Percentiles rank a stretch among this genome's conserved stretches.
Conservation (phyloP, 768 basidiomycete genomes). For the Lactarius quietus region DNA sequence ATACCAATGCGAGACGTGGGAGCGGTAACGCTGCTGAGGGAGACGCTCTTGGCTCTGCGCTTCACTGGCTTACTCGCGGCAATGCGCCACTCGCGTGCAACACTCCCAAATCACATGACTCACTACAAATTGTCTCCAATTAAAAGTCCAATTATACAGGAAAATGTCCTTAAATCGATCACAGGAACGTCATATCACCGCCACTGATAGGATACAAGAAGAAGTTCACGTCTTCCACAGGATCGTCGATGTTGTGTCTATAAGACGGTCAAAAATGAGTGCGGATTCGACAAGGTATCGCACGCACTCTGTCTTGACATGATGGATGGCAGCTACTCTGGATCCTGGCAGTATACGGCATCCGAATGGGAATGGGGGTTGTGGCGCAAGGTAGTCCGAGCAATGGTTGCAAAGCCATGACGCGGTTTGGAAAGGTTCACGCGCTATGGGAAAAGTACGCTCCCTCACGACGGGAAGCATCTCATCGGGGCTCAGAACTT, state of each 20-base stretch:
- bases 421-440: background rate
- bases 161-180: background rate
- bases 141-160: too few species aligned
- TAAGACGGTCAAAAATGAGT: background rate
- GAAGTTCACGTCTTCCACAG: slow-evolving; percentile 7
- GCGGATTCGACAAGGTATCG: background rate
- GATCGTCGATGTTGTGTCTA: slow-evolving; percentile 14
- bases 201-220: slow-evolving; percentile 5
- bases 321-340: background rate
- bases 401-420: slow-evolving; percentile 24
- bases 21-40: background rate
- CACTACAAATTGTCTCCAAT: background rate
- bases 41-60: background rate
- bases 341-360: background rate
- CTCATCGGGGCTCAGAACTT: background rate
- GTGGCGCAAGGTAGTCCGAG: slow-evolving; percentile 3
- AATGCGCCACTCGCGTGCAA: background rate
- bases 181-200: background rate
- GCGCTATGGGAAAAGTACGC: background rate
- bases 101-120: background rate
- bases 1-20: slow-evolving; percentile 4
- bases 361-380: background rate
- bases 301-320: slow-evolving; percentile 13
- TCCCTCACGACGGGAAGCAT: background rate
- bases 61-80: background rate